Conservation (phyloP, 179 eudicot species). For the Camellia oleifera region DNA sequence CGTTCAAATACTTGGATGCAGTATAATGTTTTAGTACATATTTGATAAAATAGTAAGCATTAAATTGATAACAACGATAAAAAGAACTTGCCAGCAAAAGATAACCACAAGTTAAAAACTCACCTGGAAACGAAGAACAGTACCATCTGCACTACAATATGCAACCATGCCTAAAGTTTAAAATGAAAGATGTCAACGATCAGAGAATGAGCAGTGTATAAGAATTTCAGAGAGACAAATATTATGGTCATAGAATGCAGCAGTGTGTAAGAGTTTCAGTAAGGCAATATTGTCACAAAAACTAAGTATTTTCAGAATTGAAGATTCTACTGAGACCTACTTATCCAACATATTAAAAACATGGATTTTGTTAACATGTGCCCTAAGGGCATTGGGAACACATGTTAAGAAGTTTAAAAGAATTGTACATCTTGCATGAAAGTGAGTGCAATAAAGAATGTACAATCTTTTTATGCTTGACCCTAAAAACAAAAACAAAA, state of each 20-base stretch:
- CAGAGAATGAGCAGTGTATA: neutral
- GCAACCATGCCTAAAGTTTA: slow-evolving; percentile 69
- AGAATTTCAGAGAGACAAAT: neutral
- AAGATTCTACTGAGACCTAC: neutral
- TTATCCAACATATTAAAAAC: neutral
- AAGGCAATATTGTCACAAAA: neutral
- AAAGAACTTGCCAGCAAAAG: slow-evolving; percentile 6
- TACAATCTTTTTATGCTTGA: no score
- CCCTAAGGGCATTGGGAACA: no score
- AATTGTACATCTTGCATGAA: no score
- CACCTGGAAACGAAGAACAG: slow-evolving; percentile 76
- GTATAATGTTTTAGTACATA: neutral
- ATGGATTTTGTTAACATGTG: no score
- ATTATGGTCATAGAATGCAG: neutral
- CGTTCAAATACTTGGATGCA: neutral
- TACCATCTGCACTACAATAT: slow-evolving; percentile 84
- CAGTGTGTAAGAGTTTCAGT: neutral
- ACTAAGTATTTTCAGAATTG: neutral
- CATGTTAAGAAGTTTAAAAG: no score
- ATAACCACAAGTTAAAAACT: slow-evolving; percentile 9
- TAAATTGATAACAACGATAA: neutral
- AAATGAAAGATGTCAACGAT: slow-evolving; percentile 13
- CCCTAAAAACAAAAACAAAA: no score
- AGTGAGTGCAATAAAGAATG: no score
- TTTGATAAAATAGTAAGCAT: neutral